phyloP scores from a whole-genome alignment of 345 rosid species.

The Eucalyptus cladocalyx region DNA sequence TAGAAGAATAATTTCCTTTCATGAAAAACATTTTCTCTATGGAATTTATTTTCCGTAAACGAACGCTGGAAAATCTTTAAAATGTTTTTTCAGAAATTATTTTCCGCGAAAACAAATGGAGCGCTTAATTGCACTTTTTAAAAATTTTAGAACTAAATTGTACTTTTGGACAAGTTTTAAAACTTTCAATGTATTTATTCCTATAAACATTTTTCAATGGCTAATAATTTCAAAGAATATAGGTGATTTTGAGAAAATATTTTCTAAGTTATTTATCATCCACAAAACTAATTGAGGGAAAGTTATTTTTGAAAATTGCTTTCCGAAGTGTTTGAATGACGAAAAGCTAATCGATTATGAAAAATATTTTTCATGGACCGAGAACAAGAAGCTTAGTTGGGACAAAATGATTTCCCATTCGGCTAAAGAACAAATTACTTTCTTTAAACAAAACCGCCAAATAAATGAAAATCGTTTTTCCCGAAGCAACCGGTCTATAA shows the following conservation, averaged over 20 bases:
- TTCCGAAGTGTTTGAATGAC: accelerated
- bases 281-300: accelerated
- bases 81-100: no score
- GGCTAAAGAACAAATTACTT: neutral
- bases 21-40: no score
- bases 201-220: no score
- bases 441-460: neutral
- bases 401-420: no score
- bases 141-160: accelerated
- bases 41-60: no score
- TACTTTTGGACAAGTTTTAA: accelerated
- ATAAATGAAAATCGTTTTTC: neutral
- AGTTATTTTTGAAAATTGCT: neutral
- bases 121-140: accelerated
- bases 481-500: neutral
- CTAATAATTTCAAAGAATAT: accelerated
- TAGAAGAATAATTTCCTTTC: no score
- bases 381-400: neutral
- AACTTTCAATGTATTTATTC: accelerated
- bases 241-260: accelerated
- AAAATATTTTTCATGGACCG: no score
- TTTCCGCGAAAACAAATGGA: no score
- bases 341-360: no score
- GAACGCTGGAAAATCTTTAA: accelerated
- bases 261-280: neutral